Evolutionary conservation across 768 basidiomycete species (phyloP).

Genomic region (Leccinum pellstonianum): DNA sequence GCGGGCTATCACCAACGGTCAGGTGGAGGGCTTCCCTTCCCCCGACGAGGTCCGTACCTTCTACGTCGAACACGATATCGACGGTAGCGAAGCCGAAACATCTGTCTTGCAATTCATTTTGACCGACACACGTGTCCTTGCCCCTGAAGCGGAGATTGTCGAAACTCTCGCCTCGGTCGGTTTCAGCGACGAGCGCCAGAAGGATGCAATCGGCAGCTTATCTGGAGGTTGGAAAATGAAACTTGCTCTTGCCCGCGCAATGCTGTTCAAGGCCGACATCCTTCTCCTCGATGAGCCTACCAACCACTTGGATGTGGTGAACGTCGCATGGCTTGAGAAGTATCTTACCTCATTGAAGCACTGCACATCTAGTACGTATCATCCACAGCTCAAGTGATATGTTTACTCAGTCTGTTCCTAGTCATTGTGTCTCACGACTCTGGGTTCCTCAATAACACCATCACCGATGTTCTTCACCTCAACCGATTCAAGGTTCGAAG

Average conservation of each 20-base stretch:
- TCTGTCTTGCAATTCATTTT: conserved; percentile 89
- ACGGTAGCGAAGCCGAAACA: conserved; percentile 90
- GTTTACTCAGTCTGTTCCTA: conserved; percentile 22
- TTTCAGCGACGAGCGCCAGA: conserved; percentile 86
- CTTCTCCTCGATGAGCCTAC: conserved; percentile 95
- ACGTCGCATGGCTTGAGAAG: conserved; percentile 95
- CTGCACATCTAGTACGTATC: conserved; percentile 82
- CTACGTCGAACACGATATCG: conserved; percentile 99
- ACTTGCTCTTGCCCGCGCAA: conserved; percentile 93
- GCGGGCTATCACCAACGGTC: conserved; percentile 91
- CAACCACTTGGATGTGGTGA: conserved; percentile 96
- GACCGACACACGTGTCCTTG: conserved; percentile 79
- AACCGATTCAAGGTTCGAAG: conserved; percentile 98
- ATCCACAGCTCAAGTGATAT: not conserved
- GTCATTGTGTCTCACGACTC: conserved; percentile 99
- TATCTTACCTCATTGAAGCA: conserved; percentile 84
- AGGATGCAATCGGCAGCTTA: conserved; percentile 79
- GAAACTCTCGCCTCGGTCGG: conserved; percentile 88
- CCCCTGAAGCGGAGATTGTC: conserved; percentile 63
- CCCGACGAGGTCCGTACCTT: conserved; percentile 97
- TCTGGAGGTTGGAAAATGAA: conserved; percentile 99
- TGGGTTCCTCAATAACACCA: conserved; percentile 95
- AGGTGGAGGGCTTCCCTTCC: conserved; percentile 98
- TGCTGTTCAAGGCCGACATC: conserved; percentile 98
- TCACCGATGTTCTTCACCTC: conserved; percentile 95